These are phyloP conservation scores for Coix lacrymajobi DNA, from an alignment of 176 grass and related monocot species.

Conservation along the genomic window DNA sequence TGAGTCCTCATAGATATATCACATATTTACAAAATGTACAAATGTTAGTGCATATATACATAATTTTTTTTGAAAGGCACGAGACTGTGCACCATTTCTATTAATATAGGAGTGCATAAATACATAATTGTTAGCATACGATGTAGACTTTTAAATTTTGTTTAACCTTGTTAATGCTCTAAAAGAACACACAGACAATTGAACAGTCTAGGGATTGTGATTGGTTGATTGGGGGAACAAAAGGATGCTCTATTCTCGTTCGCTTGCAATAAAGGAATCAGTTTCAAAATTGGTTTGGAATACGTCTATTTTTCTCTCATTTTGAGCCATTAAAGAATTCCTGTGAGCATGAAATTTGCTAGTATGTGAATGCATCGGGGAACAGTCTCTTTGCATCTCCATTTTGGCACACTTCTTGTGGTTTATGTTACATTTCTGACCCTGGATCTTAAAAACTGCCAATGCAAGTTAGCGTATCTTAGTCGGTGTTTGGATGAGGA, in stretches of 20 bases:
- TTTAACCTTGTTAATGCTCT: not conserved
- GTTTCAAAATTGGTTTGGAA: not conserved
- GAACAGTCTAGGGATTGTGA: not conserved
- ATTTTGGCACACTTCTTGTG: not conserved
- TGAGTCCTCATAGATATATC: not conserved
- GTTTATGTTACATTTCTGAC: constrained; percentile 4
- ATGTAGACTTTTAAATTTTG: not conserved
- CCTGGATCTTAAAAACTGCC: not conserved
- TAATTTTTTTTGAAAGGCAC: not conserved
- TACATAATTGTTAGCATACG: not conserved
- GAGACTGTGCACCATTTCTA: too few species aligned
- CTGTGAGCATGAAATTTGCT: not conserved
- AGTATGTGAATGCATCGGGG: constrained; percentile 1
- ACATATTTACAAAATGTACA: constrained; percentile 9
- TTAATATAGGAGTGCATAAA: not conserved
- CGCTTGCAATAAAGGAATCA: not conserved
- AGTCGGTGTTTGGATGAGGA: not conserved
- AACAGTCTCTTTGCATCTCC: not conserved
- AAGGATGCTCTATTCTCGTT: not conserved
- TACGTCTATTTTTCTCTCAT: not conserved
- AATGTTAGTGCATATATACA: not conserved
- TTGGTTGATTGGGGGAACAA: not conserved
- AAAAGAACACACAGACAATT: not conserved
- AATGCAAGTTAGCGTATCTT: not conserved
- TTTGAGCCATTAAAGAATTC: not conserved